phyloP scores from a whole-genome alignment of 257 asterid species.

The Gardenia jasminoides region DNA sequence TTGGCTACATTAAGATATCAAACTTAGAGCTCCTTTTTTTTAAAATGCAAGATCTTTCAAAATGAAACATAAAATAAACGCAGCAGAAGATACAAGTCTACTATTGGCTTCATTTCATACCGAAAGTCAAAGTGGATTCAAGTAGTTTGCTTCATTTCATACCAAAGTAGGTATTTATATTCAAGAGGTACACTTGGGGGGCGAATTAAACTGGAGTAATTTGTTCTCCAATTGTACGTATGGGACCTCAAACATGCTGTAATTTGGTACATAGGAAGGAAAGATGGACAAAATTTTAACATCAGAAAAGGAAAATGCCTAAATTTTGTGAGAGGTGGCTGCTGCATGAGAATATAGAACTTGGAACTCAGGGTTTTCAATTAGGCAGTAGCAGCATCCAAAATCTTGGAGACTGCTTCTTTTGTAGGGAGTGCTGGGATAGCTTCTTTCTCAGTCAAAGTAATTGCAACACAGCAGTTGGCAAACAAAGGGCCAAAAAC shows the following conservation, averaged over 20 bases:
- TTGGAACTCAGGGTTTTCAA: background rate
- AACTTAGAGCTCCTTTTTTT: no score
- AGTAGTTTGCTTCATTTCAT: no score
- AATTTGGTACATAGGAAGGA: background rate
- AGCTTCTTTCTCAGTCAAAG: conserved; percentile 34
- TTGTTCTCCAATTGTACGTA: no score
- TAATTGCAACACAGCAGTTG: conserved; percentile 31
- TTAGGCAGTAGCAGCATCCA: conserved; percentile 9
- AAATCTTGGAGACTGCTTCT: conserved; percentile 24
- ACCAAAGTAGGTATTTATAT: no score
- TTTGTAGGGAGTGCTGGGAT: conserved; percentile 34
- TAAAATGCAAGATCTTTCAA: no score
- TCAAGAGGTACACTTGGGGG: no score
- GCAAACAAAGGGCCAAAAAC: conserved; percentile 27
- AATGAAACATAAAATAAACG: no score
- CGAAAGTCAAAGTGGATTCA: no score
- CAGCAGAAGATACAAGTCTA: no score
- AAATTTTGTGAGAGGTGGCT: background rate
- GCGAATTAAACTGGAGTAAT: no score
- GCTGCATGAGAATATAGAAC: background rate
- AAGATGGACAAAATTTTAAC: background rate
- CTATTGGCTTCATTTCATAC: no score
- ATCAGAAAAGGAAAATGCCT: background rate
- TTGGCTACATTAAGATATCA: no score
- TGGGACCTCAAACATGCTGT: background rate